Evolutionary conservation across 2,329 filamentous ascomycete species (phyloP).

Genomic region (Aureobasidium sp.): DNA sequence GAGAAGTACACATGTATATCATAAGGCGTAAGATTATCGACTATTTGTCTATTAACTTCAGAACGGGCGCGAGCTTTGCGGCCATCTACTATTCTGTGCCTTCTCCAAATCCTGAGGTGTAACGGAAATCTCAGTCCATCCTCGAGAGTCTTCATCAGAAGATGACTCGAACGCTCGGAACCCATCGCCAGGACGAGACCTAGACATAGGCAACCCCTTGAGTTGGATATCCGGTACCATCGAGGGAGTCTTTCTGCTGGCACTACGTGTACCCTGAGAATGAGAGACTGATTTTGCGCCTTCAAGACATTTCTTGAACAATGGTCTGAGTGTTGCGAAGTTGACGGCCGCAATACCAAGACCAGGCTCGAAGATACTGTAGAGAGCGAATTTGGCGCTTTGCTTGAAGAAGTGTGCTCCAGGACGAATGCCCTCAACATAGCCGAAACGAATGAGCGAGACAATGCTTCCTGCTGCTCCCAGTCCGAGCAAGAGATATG

Average conservation of each 20-base stretch:
- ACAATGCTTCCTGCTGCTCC: slow-evolving; percentile 16
- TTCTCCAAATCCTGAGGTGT: not conserved
- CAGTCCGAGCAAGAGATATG: slow-evolving; percentile 12
- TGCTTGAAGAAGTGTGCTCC: slow-evolving; percentile 12
- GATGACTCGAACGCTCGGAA: not conserved
- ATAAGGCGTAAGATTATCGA: too few species aligned
- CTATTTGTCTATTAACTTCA: not conserved
- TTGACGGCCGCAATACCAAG: slow-evolving; percentile 22
- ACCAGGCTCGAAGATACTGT: slow-evolving; percentile 20
- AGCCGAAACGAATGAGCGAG: slow-evolving; percentile 16
- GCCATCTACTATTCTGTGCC: not conserved
- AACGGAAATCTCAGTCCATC: not conserved
- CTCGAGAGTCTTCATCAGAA: not conserved
- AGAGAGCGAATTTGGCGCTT: slow-evolving; percentile 16
- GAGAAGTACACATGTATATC: too few species aligned
- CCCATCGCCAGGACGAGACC: not conserved
- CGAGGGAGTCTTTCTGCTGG: not conserved
- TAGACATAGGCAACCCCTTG: not conserved
- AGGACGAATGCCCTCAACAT: slow-evolving; percentile 9
- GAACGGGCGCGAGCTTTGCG: not conserved
- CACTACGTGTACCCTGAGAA: not conserved
- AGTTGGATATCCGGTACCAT: not conserved
- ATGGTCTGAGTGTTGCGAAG: slow-evolving; percentile 20
- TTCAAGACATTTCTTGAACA: slow-evolving; percentile 18
- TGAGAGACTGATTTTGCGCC: not conserved